Evolutionary conservation across 768 basidiomycete species (phyloP), one percentile per base, ranked within the genome.

Genomic region (Lentinula sp.): DNA sequence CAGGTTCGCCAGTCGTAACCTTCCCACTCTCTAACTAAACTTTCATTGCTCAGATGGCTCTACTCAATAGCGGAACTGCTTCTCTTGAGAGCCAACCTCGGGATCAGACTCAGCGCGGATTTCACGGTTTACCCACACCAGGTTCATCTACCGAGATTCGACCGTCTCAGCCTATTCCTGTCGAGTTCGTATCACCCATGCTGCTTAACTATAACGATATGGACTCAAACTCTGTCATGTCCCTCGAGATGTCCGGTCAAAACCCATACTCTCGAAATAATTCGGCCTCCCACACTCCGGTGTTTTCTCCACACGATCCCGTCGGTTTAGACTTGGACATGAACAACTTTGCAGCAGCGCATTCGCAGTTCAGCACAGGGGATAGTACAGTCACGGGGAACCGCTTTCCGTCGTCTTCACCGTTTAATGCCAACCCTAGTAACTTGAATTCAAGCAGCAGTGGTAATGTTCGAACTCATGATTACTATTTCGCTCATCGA

Each of bases 61-160:
- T 89, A 64, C 85, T 88, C 68, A 86, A 82, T 63, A 77, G 83
- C 37, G 59, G 57, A 34, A 34, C 57, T 35, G 21, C 32, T 28
- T 23, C 59, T 42, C 39, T 60, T 5, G 49, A 60, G 0, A 42
- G 16, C 13, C 59, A 51, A 16, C 35, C 39, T 18, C 48, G 48
- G 51, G 61, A 62, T 46, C 67, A 66, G 48, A 69, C 68, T 54
- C 70, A 71, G 59, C 63, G 66, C 34, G 71, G 42, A 42, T 46
- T 35, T 56, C 45, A 70, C 68, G 86, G 83, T 5, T 77, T 91
- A 45, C 86, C 86, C 6, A 90, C 90, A 28, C 88, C 88, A 67
- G 87, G 82, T 11, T 76, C 82, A 4, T 91, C 89, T 6, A 76
- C 82, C 9, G 87, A 90, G 73, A 78, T 90, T 57, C 81, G 86